Evolutionary conservation across 2,329 filamentous ascomycete species (phyloP), one percentile per base, ranked within the genome.

Genomic region (Epichloe aotearoae): DNA sequence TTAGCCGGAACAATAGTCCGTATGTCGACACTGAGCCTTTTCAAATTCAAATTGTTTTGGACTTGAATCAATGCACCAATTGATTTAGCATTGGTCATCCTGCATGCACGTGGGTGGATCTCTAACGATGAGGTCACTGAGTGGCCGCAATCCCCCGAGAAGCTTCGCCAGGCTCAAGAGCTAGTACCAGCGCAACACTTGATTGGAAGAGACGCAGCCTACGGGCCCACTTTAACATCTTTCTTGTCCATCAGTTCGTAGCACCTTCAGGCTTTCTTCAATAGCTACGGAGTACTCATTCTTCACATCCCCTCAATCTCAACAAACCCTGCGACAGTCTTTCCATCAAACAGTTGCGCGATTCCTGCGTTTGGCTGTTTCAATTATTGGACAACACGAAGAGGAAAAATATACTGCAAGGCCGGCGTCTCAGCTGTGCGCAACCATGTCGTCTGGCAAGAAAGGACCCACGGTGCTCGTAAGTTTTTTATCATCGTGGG

Each of bases 401-500:
- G 30, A 20, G 26, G 30, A 34, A 39, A 23, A 20, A 2, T 33
- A 1, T 23, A 12, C 12, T 15, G 5, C 20, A 30, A 43, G 26
- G n/a, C 53, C 37, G 37, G 37, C 19, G 11, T 37, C 19, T 46
- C 23, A 38, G 30, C 26, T 43, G 8, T 30, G 33, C 46, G 33
- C 48, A 49, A 53, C 47, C 53, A 73, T 73, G 71, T 64, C 70
- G 55, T 68, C 70, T 23, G 60, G 63, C 49, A 82, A 80, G 62
- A 72, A 77, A 60, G 73, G 76, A 15, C 77, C 77, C n/a, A 80
- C 79, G 49, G 78, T 82, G 53, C 68, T 83, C 64, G 80, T 82
- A 70, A 50, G 70, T 46, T 40, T 17, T 36, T 14, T 19, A 43
- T 40, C 37, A n/a, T 40, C 30, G 5, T 30, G 19, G 40, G 7